Evolutionary conservation across 306 rosid species (phyloP), one percentile per base, ranked within the genome.

Genomic region (Trifolium dubium): DNA sequence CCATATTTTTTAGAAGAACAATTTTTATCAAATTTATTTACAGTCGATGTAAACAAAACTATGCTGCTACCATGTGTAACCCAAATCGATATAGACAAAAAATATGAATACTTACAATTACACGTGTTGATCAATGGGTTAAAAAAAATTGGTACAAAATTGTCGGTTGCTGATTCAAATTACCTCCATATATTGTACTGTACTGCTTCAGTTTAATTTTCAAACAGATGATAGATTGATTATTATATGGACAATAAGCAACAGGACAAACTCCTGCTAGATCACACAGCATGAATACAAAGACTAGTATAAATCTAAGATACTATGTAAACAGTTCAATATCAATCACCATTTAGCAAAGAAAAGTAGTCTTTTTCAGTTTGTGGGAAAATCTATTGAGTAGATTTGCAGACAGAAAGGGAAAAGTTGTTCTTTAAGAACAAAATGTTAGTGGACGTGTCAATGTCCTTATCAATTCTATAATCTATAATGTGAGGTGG

Each of bases 231-330:
- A 69, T 37, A 7, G 23, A 37, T 11, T 68, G 8, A 19, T 19
- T 53, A 19, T 19, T 53, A 29, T 32, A 10, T 31, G 23, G 58
- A 72, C 34, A 44, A 32, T 28, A 6, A 67, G 49, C 63, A 13
- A 69, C 59, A 18, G 29, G 6, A 28, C 47, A 78, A 31, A 35
- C 46, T 40, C 14, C 14, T 65, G 39, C 39, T 39, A 46, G 54
- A 78, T 70, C 69, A 28, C 47, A 69, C 54, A 51, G 62, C 5
- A 40, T 17, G 37, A 77, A 67, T 37, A 60, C 58, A 77, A 34
- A 69, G 44, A 54, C 23, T 50, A 37, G 54, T 64, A 13, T 10
- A 63, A 37, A 9, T 37, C 40, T 37, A 35, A 5, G 6, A 37
- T 1, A 43, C 46, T 29, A 28, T 29, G n/a, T 30, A 68, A 53